phyloP scores from a whole-genome alignment of 495 filamentous ascomycete species.

The Aspergillus nidulans region DNA sequence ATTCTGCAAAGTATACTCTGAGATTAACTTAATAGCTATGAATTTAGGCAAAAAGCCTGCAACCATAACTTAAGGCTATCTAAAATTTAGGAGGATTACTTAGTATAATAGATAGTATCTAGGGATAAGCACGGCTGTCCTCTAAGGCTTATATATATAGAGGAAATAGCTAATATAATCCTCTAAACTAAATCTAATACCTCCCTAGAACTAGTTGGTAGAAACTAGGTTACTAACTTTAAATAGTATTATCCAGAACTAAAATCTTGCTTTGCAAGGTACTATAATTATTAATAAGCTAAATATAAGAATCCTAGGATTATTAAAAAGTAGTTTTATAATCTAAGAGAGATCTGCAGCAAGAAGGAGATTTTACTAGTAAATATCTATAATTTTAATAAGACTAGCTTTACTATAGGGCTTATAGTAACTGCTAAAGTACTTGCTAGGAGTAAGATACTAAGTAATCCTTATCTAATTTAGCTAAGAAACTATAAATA shows the following conservation, averaged over 20 bases:
- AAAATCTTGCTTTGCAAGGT: conserved; percentile 21
- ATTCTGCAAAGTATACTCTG: conserved; percentile 15
- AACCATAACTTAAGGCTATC: conserved; percentile 23
- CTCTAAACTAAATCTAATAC: conserved; percentile 11
- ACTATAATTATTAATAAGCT: conserved; percentile 9
- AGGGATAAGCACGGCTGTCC: conserved; percentile 15
- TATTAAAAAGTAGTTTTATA: conserved; percentile 34
- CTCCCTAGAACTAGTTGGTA: conserved; percentile 24
- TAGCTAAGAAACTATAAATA: conserved; percentile 39
- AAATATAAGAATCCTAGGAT: conserved; percentile 33
- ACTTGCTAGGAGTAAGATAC: conserved; percentile 18
- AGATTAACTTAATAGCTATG: conserved; percentile 6
- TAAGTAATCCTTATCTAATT: conserved; percentile 21
- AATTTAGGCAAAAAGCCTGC: conserved; percentile 3
- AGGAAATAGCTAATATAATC: conserved; percentile 27
- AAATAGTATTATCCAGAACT: conserved; percentile 23
- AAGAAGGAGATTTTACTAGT: conserved; percentile 34
- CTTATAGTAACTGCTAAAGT: too few species aligned
- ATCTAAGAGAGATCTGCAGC: conserved; percentile 24
- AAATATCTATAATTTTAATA: conserved; percentile 47
- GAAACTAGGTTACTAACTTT: conserved; percentile 21
- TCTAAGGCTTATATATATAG: conserved; percentile 14
- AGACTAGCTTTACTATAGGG: conserved; percentile 44
- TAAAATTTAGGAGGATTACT: conserved; percentile 15
- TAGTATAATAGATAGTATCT: conserved; percentile 30